Conservation (phyloP, 495 filamentous ascomycete species). For the Penicillium flavigenum region DNA sequence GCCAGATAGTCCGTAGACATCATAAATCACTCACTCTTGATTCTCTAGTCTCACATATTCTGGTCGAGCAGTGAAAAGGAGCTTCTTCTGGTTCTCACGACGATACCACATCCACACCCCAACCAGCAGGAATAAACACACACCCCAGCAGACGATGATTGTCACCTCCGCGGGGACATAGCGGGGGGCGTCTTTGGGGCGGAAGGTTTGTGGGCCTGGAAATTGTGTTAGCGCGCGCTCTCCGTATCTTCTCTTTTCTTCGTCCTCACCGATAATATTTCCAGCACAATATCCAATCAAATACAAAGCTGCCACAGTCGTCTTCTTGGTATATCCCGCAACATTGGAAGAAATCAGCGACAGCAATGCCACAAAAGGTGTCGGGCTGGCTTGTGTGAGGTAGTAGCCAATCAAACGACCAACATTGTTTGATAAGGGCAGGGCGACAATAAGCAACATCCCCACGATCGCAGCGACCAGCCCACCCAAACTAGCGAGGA, state of each 20-base stretch:
- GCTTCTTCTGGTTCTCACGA: constrained; percentile 61
- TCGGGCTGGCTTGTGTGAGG: constrained; percentile 58
- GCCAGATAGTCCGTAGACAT: too few species aligned
- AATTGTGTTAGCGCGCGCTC: constrained; percentile 5
- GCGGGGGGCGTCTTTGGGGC: constrained; percentile 54
- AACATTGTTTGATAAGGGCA: constrained; percentile 57
- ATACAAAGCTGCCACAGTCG: constrained; percentile 65
- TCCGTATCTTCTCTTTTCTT: background rate
- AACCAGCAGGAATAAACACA: constrained; percentile 54
- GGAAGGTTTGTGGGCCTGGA: constrained; percentile 57
- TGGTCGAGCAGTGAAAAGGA: constrained; percentile 48
- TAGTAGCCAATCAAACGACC: constrained; percentile 66
- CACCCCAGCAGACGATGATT: constrained; percentile 62
- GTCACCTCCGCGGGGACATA: constrained; percentile 70
- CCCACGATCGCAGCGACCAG: constrained; percentile 46
- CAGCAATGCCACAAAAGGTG: constrained; percentile 43
- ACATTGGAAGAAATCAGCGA: constrained; percentile 63
- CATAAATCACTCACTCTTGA: constrained; percentile 52
- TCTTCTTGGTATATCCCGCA: constrained; percentile 72
- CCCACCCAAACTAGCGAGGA: constrained; percentile 46
- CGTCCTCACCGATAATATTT: constrained; percentile 44
- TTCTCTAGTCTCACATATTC: constrained; percentile 66
- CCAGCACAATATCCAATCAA: constrained; percentile 60
- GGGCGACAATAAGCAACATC: constrained; percentile 63
- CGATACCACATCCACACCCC: constrained; percentile 65